Percentiles rank a stretch among this genome's conserved stretches.
Evolutionary conservation across 176 grass and related monocot species (phyloP).

Genomic region (Raddia guianensis): DNA sequence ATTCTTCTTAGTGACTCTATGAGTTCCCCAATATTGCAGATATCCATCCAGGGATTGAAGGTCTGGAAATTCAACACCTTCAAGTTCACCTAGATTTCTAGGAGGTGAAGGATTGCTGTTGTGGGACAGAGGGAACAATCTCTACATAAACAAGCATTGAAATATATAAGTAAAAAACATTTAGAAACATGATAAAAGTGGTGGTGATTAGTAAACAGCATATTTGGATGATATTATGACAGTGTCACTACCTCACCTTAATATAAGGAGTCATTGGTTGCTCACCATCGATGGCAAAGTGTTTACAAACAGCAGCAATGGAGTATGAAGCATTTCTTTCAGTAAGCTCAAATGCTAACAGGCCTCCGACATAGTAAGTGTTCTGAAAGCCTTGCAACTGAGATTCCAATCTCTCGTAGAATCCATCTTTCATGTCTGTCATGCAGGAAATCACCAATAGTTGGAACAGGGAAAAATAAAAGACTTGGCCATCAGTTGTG

Average conservation of each 20-base stretch:
- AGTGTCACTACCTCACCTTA: conserved; percentile 55
- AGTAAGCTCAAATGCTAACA: conserved; percentile 78
- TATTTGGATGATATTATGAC: background rate
- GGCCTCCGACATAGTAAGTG: conserved; percentile 76
- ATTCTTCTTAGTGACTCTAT: conserved; percentile 45
- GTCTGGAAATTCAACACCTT: conserved; percentile 63
- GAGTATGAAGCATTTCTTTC: conserved; percentile 71
- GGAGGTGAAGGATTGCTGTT: conserved; percentile 46
- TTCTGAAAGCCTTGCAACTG: conserved; percentile 79
- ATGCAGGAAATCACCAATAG: conserved; percentile 32
- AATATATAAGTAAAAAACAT: conserved; percentile 26
- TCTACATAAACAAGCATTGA: conserved; percentile 53
- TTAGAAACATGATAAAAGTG: conserved; percentile 6
- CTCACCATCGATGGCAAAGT: conserved; percentile 56
- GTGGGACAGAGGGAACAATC: conserved; percentile 61
- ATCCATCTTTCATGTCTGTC: conserved; percentile 71
- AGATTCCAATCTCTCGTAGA: conserved; percentile 65
- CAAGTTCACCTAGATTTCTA: conserved; percentile 65
- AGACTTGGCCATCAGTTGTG: conserved; percentile 1
- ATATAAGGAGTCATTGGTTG: conserved; percentile 55
- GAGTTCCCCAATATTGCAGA: conserved; percentile 73
- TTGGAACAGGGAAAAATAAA: conserved; percentile 40
- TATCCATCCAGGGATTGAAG: conserved; percentile 65
- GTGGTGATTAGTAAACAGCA: background rate
- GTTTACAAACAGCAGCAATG: conserved; percentile 61